A percentile compares a stretch with the other conserved stretches of the same genome.
These are phyloP conservation scores for Trametes punicea DNA, from an alignment of 768 basidiomycete species.

Conservation along the genomic window DNA sequence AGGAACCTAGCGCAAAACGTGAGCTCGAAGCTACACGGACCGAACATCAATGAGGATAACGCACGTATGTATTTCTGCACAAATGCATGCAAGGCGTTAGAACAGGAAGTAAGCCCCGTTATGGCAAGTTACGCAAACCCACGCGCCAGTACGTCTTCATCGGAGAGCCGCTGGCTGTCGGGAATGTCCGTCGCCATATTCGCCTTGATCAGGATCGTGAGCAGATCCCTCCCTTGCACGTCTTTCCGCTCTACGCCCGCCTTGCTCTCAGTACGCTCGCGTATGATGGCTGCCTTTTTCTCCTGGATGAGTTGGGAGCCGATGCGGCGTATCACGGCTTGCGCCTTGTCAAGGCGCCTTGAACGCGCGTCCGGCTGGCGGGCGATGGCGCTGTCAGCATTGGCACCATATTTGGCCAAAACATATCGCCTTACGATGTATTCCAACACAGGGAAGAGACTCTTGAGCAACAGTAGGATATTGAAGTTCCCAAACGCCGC, in stretches of 20 bases:
- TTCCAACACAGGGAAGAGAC: constrained; percentile 24
- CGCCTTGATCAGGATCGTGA: constrained; percentile 58
- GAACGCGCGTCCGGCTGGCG: constrained; percentile 12
- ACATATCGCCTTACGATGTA: constrained; percentile 15
- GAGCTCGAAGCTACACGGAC: neutral
- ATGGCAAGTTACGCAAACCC: constrained; percentile 19
- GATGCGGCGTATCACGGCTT: constrained; percentile 27
- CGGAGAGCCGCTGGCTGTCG: constrained; percentile 52
- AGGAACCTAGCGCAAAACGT: constrained; percentile 5
- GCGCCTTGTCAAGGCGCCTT: constrained; percentile 11
- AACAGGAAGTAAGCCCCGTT: neutral
- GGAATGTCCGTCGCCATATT: constrained; percentile 63
- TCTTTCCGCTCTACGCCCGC: constrained; percentile 34
- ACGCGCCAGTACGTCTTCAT: constrained; percentile 63
- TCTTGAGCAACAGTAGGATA: constrained; percentile 2
- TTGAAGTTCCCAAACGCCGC: neutral
- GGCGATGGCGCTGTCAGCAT: neutral
- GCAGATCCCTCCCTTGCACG: constrained; percentile 46
- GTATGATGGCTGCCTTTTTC: constrained; percentile 33
- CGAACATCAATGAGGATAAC: neutral
- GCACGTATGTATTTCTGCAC: constrained; percentile 20
- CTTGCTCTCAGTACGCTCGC: constrained; percentile 7
- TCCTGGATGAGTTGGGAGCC: constrained; percentile 30
- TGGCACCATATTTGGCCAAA: neutral
- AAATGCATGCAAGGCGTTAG: neutral